Evolutionary conservation across 1,284 basidiomycete species (phyloP), one percentile per base, ranked within the genome.

Genomic region (Melampsora allii-populina): DNA sequence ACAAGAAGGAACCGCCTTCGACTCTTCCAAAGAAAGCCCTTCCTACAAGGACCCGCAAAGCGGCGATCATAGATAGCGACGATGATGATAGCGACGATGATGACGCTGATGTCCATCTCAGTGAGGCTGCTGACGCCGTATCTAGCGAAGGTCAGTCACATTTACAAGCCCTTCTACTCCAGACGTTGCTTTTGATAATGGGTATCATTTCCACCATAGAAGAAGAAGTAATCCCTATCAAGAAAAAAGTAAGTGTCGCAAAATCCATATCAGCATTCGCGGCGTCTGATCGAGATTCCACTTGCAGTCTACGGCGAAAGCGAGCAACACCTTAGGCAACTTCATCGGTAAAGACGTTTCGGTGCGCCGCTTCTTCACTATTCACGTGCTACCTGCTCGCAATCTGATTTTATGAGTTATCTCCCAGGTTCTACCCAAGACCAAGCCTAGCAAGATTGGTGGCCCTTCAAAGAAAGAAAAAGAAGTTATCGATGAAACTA

Each of bases 401-500:
- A 0, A 29, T 61, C 27, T 31, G n/a, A 27, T 42, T 10, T 39
- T 14, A 50, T 21, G 33, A 48, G 27, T 6, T 6, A 60, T 27
- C 24, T n/a, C 53, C n/a, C n/a, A 74, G 64, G 56, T 50, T 63
- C 46, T 39, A 46, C 42, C 56, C 17, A 56, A 39, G 7, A 21
- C 53, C 21, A 66, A 61, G 45, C n/a, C 69, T 36, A 42, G 19
- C 9, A 74, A 74, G 29, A 74, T 53, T 19, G 63, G 50, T 9
- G 71, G 63, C 46, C 64, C 64, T 42, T 74, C 71, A 29, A 74
- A 78, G 76, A 65, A 72, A 76, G 21, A 76, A 76, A 31, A 61
- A 33, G 65, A 77, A 77, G 46, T 65, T 33, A 56, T 82, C 67
- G 79, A 79, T 64, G 80, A 82, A 10, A 80, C 80, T 50, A 66